phyloP scores from a whole-genome alignment of 495 filamentous ascomycete genomes.

The Trichoderma gamsii region DNA sequence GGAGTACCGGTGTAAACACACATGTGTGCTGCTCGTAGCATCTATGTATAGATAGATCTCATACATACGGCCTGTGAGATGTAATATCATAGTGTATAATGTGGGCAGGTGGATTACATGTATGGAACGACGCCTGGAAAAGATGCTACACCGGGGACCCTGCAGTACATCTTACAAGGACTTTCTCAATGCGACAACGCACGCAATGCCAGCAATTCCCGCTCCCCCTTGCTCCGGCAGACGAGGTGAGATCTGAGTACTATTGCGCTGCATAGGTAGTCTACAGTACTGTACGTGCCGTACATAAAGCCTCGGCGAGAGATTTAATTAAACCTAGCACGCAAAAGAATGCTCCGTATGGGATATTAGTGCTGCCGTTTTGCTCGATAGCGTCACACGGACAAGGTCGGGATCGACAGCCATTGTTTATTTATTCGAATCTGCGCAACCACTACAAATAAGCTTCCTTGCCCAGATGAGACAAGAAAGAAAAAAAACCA shows the following conservation, averaged over 20 bases:
- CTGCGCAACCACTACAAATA: not conserved
- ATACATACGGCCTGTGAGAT: too few species aligned
- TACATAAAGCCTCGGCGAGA: too few species aligned
- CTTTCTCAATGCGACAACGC: not conserved
- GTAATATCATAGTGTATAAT: too few species aligned
- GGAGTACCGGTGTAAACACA: too few species aligned
- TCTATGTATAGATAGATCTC: too few species aligned
- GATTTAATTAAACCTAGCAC: too few species aligned
- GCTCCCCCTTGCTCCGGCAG: constrained; percentile 4
- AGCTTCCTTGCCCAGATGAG: not conserved
- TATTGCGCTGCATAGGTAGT: not conserved
- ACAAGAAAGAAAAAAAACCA: not conserved
- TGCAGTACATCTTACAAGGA: not conserved
- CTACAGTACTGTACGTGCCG: not conserved
- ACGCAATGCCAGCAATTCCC: constrained; percentile 2
- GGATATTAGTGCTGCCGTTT: not conserved
- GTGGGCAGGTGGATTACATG: too few species aligned
- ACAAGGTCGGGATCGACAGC: not conserved
- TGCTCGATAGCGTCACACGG: not conserved
- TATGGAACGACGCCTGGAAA: too few species aligned
- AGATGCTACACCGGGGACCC: not conserved
- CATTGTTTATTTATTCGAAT: constrained; percentile 1
- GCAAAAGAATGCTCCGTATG: not conserved
- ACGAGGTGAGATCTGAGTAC: not conserved
- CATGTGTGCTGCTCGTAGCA: too few species aligned